Percentiles rank a stretch among this genome's conserved stretches.
Evolutionary conservation across 257 asterid species (phyloP).

Genomic region (Fraxinus pennsylvanica): DNA sequence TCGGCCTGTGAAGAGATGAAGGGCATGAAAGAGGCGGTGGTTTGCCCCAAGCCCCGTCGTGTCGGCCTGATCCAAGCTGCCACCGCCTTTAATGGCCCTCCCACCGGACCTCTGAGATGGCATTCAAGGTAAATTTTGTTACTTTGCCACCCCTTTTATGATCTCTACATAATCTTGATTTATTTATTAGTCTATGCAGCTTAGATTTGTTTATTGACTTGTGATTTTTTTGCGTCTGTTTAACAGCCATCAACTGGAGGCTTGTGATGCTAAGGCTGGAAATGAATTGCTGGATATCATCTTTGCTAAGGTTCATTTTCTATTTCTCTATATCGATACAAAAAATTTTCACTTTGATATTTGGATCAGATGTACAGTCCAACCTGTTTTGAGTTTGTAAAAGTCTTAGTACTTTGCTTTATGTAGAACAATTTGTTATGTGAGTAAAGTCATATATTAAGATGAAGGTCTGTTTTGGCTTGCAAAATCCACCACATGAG

Average conservation of each 20-base stretch:
- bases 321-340: background rate
- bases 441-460: background rate
- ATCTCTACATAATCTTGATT: background rate
- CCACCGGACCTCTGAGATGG: constrained; percentile 59
- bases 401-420: background rate
- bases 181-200: background rate
- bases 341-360: background rate
- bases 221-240: background rate
- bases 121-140: constrained; percentile 54
- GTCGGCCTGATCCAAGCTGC: constrained; percentile 47
- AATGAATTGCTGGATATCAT: constrained; percentile 81
- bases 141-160: background rate
- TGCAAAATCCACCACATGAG: background rate
- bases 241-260: constrained; percentile 74
- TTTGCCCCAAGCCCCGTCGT: constrained; percentile 93
- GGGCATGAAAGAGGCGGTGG: constrained; percentile 57
- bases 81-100: constrained; percentile 45
- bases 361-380: constrained; percentile 16
- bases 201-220: background rate
- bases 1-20: constrained; percentile 67
- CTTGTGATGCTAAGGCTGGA: constrained; percentile 76
- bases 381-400: constrained; percentile 9
- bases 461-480: background rate
- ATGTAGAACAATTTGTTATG: background rate
- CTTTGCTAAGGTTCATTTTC: constrained; percentile 64